Percentiles rank a stretch among this genome's conserved stretches.
phyloP scores from a whole-genome alignment of 805 yeast species.

The Candida gorgasii region DNA sequence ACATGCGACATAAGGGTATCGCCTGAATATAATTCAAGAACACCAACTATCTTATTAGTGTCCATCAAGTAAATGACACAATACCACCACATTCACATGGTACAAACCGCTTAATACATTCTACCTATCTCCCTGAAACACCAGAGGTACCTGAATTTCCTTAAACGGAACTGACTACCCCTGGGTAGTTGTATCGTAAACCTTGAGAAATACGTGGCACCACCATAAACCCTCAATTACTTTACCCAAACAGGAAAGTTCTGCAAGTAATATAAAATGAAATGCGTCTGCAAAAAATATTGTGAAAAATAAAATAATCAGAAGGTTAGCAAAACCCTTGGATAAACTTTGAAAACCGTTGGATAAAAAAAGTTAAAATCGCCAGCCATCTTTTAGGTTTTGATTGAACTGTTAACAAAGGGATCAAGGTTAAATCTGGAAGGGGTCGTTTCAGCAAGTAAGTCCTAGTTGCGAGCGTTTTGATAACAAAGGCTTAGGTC shows the following conservation, averaged over 20 bases:
- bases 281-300: slow-evolving; percentile 1
- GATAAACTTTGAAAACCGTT: not conserved
- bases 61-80: too few relatives aligned
- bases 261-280: slow-evolving; percentile 7
- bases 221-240: slow-evolving; percentile 3
- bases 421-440: slow-evolving; percentile 2
- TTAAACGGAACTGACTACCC: too few relatives aligned
- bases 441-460: slow-evolving; percentile 4
- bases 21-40: too few relatives aligned
- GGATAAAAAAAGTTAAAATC: not conserved
- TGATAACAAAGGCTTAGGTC: not conserved
- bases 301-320: not conserved
- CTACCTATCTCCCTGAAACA: too few relatives aligned
- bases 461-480: not conserved
- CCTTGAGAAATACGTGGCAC: not conserved
- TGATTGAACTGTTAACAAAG: not conserved
- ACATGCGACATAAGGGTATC: too few relatives aligned
- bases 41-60: too few relatives aligned
- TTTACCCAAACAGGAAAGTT: slow-evolving; percentile 10
- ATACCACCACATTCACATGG: too few relatives aligned
- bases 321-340: not conserved
- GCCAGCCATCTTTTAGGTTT: slow-evolving; percentile 4
- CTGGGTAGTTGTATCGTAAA: too few relatives aligned
- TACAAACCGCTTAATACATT: too few relatives aligned
- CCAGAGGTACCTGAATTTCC: not conserved